These are phyloP conservation scores for Mrakia blollopis DNA, from an alignment of 768 basidiomycete genomes.

Conservation along the genomic window DNA sequence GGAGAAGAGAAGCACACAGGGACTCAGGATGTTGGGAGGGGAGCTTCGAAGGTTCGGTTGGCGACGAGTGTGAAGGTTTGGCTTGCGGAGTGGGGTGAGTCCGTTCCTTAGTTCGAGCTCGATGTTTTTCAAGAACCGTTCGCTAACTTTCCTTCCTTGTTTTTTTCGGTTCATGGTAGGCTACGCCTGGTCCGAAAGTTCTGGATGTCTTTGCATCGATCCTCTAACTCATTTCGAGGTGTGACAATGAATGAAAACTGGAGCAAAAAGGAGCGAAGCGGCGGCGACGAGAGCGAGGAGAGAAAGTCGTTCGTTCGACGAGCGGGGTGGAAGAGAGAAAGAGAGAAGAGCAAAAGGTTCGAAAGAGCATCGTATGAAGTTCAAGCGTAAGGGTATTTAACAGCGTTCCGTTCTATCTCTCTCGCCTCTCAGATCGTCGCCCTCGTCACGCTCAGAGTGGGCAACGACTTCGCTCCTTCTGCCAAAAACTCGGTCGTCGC, in stretches of 20 bases:
- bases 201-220: slow-evolving; percentile 85
- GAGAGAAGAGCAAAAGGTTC: no score
- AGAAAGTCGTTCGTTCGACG: no score
- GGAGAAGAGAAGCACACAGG: slow-evolving; percentile 96
- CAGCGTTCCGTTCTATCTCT: no score
- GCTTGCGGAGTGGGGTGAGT: slow-evolving; percentile 68
- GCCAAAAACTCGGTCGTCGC: not conserved
- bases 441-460: not conserved
- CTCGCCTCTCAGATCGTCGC: not conserved
- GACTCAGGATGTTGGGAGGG: slow-evolving; percentile 73
- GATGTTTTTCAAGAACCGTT: no score
- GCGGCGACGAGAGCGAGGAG: no score
- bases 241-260: not conserved
- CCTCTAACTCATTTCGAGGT: slow-evolving; percentile 23
- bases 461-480: not conserved
- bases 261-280: no score
- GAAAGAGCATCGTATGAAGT: no score
- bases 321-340: no score
- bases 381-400: no score
- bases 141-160: not conserved
- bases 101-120: not conserved
- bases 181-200: slow-evolving; percentile 90
- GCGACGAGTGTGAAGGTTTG: slow-evolving; percentile 83
- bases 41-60: slow-evolving; percentile 74
- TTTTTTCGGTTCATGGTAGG: slow-evolving; percentile 44